Evolutionary conservation across 2,329 filamentous ascomycete genomes (phyloP).

Genomic region (Neofusicoccum sp.): DNA sequence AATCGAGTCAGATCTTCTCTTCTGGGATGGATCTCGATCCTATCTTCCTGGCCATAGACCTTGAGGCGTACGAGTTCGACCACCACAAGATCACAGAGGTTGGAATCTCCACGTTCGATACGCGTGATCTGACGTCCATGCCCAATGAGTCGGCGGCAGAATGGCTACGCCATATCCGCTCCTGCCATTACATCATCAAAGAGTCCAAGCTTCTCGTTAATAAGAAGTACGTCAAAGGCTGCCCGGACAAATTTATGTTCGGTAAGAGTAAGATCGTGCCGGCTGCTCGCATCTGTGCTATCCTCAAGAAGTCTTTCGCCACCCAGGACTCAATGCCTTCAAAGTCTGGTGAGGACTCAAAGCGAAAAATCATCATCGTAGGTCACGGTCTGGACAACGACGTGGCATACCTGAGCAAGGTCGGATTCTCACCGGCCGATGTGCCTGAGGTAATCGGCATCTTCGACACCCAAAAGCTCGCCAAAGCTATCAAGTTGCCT

Average conservation of each 20-base stretch:
- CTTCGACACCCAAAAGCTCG: not conserved
- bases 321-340: constrained; percentile 23
- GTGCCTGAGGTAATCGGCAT: constrained; percentile 59
- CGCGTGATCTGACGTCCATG: constrained; percentile 55
- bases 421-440: constrained; percentile 58
- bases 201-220: constrained; percentile 72
- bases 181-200: constrained; percentile 73
- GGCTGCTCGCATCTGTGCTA: constrained; percentile 28
- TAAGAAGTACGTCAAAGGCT: constrained; percentile 67
- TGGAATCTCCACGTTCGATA: constrained; percentile 81
- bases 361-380: constrained; percentile 64
- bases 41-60: constrained; percentile 76
- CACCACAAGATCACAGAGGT: constrained; percentile 77
- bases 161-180: constrained; percentile 69
- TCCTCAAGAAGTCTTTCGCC: not conserved
- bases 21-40: constrained; percentile 19
- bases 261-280: constrained; percentile 61
- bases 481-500: constrained; percentile 27
- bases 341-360: constrained; percentile 25
- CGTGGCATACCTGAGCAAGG: constrained; percentile 66
- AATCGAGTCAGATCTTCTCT: not conserved
- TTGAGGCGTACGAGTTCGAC: constrained; percentile 76
- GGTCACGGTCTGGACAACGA: constrained; percentile 75
- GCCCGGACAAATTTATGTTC: constrained; percentile 75
- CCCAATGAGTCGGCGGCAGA: constrained; percentile 63